Evolutionary conservation across 2,329 filamentous ascomycete genomes (phyloP), one percentile per base, ranked within the genome.

Genomic region (Sclerotinia trifoliorum): DNA sequence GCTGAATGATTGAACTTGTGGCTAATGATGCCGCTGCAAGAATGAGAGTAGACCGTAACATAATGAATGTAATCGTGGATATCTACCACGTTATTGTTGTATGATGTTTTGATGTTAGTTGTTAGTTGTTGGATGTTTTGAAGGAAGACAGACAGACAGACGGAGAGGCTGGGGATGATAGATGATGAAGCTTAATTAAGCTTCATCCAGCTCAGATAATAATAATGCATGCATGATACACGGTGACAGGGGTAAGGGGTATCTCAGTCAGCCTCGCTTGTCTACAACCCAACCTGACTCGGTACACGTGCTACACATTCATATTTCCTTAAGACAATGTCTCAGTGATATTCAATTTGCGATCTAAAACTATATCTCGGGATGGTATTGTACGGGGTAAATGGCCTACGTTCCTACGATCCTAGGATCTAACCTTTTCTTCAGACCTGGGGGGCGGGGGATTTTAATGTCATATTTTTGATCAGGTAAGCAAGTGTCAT

Each of bases 1-100:
- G 67, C 55, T 74, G 74, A 24, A 72, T 68, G 13, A 63, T 67
- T 35, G 69, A 63, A 21, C 69, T 68, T 44, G 67, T 56, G 39
- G 69, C 68, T 2, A 73, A 39, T 19, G 74, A 69, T 2, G 71
- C 69, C 8, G 58, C 60, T 2, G 54, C 49, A 10, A 68, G 56
- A 7, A 68, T 17, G 21, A 61, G 58, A 48, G 57, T 63, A 15
- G 60, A 55, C 46, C 65, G 65, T 26, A 62, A 55, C 65, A 67
- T 67, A n/a, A 46, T 63, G 35, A 63, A 67, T 19, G 44, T 19
- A 29, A 54, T 44, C 49, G 60, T 42, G 46, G 46, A 55, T 8
- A 11, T 51, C 7, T 52, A 26, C 48, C 32, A 52, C 58, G 48
- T 54, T n/a, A 8, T 54, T 54, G n/a, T 64, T 39, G 32, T 54